These are phyloP conservation scores for Collybia sordida DNA, from an alignment of 768 basidiomycete species.

Conservation along the genomic window DNA sequence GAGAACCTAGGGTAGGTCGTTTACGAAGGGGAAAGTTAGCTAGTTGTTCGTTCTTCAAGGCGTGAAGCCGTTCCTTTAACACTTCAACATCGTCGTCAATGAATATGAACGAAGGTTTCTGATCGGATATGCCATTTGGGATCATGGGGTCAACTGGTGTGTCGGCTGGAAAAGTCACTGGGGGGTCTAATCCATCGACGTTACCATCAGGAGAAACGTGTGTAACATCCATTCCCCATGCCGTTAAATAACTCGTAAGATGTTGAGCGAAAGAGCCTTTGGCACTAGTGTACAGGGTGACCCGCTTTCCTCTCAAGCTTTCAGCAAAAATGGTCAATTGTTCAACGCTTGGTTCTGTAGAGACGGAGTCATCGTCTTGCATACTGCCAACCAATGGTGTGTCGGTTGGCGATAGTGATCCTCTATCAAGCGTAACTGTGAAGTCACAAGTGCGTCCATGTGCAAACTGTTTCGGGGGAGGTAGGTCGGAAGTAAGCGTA, in stretches of 20 bases:
- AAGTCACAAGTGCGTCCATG: conserved; percentile 66
- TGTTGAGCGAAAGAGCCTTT: conserved; percentile 89
- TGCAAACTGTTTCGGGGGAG: conserved; percentile 37
- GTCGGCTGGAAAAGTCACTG: conserved; percentile 4
- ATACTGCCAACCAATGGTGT: conserved; percentile 36
- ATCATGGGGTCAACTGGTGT: not conserved
- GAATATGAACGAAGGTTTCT: conserved; percentile 66
- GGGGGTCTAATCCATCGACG: conserved; percentile 35
- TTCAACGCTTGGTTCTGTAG: conserved; percentile 75
- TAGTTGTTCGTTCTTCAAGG: conserved; percentile 59
- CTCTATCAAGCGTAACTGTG: conserved; percentile 59
- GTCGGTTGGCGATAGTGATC: conserved; percentile 44
- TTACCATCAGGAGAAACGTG: conserved; percentile 68
- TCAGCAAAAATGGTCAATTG: conserved; percentile 82
- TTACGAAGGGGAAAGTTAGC: conserved; percentile 47
- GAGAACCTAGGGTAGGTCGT: conserved; percentile 63
- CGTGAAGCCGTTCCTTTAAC: conserved; percentile 71
- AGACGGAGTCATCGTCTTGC: conserved; percentile 51
- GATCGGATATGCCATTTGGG: not conserved
- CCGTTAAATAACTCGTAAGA: conserved; percentile 87
- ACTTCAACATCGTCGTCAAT: conserved; percentile 91
- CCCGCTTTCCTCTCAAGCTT: conserved; percentile 79
- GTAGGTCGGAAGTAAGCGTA: conserved; percentile 41
- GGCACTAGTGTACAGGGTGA: conserved; percentile 82
- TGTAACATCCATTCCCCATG: conserved; percentile 94